Percentiles rank a stretch among this genome's conserved stretches.
Conservation (phyloP, 192 early-diverging fungal species). For the Phycomyces blakesleeanus region DNA sequence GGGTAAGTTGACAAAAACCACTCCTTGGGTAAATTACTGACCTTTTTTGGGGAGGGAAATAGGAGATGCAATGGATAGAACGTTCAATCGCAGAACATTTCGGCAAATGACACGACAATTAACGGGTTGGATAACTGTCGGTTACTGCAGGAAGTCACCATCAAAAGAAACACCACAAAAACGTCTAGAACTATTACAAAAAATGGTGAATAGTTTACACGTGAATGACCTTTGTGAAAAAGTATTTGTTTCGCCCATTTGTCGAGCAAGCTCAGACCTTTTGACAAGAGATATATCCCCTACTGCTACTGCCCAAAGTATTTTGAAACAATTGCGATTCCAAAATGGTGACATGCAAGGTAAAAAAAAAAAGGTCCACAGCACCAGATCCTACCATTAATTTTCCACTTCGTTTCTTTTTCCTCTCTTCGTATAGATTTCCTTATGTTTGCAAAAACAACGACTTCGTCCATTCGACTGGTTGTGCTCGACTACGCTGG, state of each 20-base stretch:
- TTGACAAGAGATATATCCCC: background rate
- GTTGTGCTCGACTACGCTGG: constrained; percentile 1
- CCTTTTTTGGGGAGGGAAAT: background rate
- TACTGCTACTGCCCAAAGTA: background rate
- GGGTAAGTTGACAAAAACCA: constrained; percentile 4
- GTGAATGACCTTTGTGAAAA: constrained; percentile 6
- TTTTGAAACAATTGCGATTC: constrained; percentile 4
- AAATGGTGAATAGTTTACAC: constrained; percentile 4
- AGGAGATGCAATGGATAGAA: constrained; percentile 3
- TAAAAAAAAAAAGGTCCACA: constrained; percentile 9
- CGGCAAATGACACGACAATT: background rate
- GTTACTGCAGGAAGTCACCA: constrained; percentile 10
- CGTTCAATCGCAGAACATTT: background rate
- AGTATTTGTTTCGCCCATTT: constrained; percentile 6
- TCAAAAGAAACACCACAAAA: constrained; percentile 5
- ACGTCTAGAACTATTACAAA: background rate
- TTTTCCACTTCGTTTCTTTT: constrained; percentile 7
- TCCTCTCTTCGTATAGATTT: constrained; percentile 3
- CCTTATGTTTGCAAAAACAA: constrained; percentile 1
- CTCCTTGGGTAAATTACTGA: constrained; percentile 10
- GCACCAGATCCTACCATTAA: constrained; percentile 2
- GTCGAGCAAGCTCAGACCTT: background rate
- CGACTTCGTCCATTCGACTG: background rate
- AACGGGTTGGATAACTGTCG: constrained; percentile 3
- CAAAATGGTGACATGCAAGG: constrained; percentile 4